A percentile compares a stretch with the other conserved stretches of the same genome.
Conservation (phyloP, 2,329 filamentous ascomycete genomes). For the Onygenales sp. region DNA sequence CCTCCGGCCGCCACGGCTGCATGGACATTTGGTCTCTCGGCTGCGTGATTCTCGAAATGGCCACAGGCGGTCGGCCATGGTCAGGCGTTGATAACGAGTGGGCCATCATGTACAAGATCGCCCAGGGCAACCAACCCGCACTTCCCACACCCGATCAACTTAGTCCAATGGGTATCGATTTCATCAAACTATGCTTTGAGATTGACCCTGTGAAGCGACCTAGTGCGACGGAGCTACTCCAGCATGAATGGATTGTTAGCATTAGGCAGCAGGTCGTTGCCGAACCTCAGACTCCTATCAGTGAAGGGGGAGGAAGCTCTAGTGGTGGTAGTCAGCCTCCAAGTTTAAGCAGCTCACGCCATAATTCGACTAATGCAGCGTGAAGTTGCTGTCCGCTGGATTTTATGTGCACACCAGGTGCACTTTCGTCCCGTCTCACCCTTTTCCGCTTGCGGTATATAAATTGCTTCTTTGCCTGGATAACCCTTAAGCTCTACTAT, state of each 20-base stretch:
- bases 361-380: slow-evolving; percentile 13
- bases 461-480: too few species aligned
- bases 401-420: too few species aligned
- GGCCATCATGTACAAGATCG: slow-evolving; percentile 99
- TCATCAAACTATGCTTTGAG: slow-evolving; percentile 76
- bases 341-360: slow-evolving; percentile 9
- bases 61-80: slow-evolving; percentile 88
- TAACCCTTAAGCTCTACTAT: too few species aligned
- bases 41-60: slow-evolving; percentile 88
- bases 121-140: slow-evolving; percentile 86
- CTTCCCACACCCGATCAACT: slow-evolving; percentile 76
- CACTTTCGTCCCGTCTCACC: too few species aligned
- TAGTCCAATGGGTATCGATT: slow-evolving; percentile 75
- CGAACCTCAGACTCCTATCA: slow-evolving; percentile 30
- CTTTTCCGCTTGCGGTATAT: too few species aligned
- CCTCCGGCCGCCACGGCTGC: slow-evolving; percentile 62
- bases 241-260: slow-evolving; percentile 76
- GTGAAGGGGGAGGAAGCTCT: slow-evolving; percentile 31
- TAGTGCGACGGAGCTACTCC: slow-evolving; percentile 77
- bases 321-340: slow-evolving; percentile 20
- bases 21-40: slow-evolving; percentile 56
- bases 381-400: background rate
- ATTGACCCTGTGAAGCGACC: slow-evolving; percentile 70
- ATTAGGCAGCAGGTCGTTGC: slow-evolving; percentile 39
- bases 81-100: slow-evolving; percentile 95